Evolutionary conservation across 2,329 filamentous ascomycete genomes (phyloP).

Genomic region (Fusarium nanum): DNA sequence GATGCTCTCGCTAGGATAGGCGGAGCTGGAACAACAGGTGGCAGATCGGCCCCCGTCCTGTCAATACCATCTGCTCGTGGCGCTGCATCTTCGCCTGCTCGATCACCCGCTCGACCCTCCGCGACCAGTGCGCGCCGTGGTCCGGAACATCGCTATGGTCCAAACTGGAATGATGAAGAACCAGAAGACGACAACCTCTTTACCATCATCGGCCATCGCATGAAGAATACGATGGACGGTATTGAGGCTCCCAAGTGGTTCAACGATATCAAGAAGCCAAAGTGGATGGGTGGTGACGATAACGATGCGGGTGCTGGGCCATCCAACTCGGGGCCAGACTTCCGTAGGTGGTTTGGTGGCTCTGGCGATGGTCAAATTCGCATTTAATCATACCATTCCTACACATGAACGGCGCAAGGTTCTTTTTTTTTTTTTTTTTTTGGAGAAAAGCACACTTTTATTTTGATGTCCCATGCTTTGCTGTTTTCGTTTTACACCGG

Average conservation of each 20-base stretch:
- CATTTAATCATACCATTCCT: slow-evolving; percentile 30
- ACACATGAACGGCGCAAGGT: slow-evolving; percentile 17
- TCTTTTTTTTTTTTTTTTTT: slow-evolving; percentile 13
- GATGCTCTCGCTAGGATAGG: slow-evolving; percentile 54
- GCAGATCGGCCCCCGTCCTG: slow-evolving; percentile 59
- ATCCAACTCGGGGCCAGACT: slow-evolving; percentile 51
- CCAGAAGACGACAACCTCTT: slow-evolving; percentile 85
- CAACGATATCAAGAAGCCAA: slow-evolving; percentile 78
- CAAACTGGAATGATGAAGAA: slow-evolving; percentile 63
- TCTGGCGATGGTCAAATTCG: slow-evolving; percentile 51
- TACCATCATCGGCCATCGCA: slow-evolving; percentile 81
- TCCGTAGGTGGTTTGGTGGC: slow-evolving; percentile 69
- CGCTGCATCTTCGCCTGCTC: slow-evolving; percentile 51
- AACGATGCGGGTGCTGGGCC: slow-evolving; percentile 46
- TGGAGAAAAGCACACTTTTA: slow-evolving; percentile 20
- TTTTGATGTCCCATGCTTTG: slow-evolving; percentile 27
- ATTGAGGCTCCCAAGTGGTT: slow-evolving; percentile 87
- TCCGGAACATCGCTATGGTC: slow-evolving; percentile 42
- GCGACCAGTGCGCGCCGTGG: slow-evolving; percentile 45
- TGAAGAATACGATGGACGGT: slow-evolving; percentile 92
- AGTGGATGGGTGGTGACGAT: slow-evolving; percentile 78
- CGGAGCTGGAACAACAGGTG: slow-evolving; percentile 41
- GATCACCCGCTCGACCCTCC: slow-evolving; percentile 57
- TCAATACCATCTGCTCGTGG: slow-evolving; percentile 59
- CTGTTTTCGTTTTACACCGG: slow-evolving; percentile 17